phyloP scores from a whole-genome alignment of 2,329 filamentous ascomycete genomes.

The Epichloe aotearoae region DNA sequence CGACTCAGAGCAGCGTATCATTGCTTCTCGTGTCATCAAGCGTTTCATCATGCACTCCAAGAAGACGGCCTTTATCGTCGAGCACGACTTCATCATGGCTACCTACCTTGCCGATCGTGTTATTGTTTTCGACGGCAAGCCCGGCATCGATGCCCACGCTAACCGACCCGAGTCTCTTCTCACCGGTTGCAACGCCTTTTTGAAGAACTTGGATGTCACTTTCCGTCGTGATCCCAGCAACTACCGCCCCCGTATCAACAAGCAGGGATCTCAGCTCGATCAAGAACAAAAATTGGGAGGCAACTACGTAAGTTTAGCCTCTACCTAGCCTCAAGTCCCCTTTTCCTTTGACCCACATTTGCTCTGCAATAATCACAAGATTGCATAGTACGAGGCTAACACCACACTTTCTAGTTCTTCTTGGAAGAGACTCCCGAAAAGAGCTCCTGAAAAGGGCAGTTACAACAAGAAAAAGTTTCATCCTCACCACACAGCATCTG shows the following conservation, averaged over 20 bases:
- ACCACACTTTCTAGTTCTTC: constrained; percentile 57
- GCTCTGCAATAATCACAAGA: neutral
- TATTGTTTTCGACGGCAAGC: constrained; percentile 94
- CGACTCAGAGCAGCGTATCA: constrained; percentile 97
- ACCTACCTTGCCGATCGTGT: constrained; percentile 73
- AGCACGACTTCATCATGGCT: constrained; percentile 99
- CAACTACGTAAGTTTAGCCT: constrained; percentile 62
- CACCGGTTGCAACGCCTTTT: constrained; percentile 90
- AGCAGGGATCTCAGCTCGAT: constrained; percentile 86
- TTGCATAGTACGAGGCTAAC: constrained; percentile 8
- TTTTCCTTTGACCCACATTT: neutral
- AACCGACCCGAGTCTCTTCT: constrained; percentile 85
- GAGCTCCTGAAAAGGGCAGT: constrained; percentile 45
- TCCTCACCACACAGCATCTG: constrained; percentile 17
- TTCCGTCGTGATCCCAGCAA: constrained; percentile 97
- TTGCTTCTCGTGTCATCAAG: constrained; percentile 95
- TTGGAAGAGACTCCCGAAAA: constrained; percentile 58
- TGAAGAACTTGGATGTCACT: constrained; percentile 93
- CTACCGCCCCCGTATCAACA: constrained; percentile 97
- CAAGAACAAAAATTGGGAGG: constrained; percentile 91
- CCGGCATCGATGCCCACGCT: constrained; percentile 75
- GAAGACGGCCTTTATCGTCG: constrained; percentile 98
- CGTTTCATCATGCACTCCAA: constrained; percentile 99
- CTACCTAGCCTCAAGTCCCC: neutral
- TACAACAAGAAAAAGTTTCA: constrained; percentile 20